Evolutionary conservation across 2,329 filamentous ascomycete genomes (phyloP), one percentile per base, ranked within the genome.

Genomic region (Aspergillus neotritici): DNA sequence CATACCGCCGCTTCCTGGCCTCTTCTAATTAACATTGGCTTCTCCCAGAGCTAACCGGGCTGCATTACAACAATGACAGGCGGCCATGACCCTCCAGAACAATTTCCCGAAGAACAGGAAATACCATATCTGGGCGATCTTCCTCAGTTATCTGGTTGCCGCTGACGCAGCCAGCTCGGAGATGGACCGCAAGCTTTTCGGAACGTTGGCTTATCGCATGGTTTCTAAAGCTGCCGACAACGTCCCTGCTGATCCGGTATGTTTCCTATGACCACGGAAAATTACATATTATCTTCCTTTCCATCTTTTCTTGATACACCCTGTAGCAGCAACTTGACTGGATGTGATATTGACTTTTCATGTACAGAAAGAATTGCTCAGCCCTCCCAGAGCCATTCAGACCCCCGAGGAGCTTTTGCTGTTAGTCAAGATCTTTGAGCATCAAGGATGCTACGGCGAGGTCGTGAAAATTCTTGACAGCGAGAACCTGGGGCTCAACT

Each of bases 131-230:
- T 73, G 71, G 68, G 70, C 70, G 17, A 72, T 74, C 21, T 65
- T 75, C 44, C 62, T 71, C 50, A 70, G 66, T 46, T 63, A 71
- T 44, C 55, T 73, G 34, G 59, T 72, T 33, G 56, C 67, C 12
- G 49, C 58, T 17, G 63, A 70, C 43, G 35, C 55, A 8, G 44
- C 51, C 13, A 65, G 62, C 42, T 66, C 66, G 5, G 68, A 71
- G 10, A 56, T 60, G 25, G 70, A 73, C 15, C 61, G 65, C 38
- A 69, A 67, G 43, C 57, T 75, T 7, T 74, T 73, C 50, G 70
- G 70, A n/a, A 71, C 67, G n/a, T 56, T 75, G 41, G 72, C 71
- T 25, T 74, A 72, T 51, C 69, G 71, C 31, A 72, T 74, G 67
- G 61, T 71, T 12, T 67, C 67, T 6, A 74, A 74, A 47, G 69